Percentiles rank a stretch among this genome's conserved stretches.
phyloP scores from a whole-genome alignment of 2,329 filamentous ascomycete species.

The Clonostachys byssicola region DNA sequence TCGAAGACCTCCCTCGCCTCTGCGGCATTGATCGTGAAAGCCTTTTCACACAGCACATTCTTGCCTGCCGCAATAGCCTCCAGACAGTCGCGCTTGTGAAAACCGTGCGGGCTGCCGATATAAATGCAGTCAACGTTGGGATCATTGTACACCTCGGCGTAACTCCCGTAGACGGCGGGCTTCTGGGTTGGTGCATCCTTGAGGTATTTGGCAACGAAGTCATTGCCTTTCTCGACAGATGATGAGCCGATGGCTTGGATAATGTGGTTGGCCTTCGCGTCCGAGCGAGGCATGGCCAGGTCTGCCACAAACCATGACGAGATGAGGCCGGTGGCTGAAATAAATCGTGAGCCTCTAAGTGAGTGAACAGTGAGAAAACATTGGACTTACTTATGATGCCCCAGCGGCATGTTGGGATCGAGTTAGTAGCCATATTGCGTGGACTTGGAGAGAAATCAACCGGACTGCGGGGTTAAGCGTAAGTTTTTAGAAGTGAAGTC shows the following conservation, averaged over 20 bases:
- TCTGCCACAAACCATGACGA: constrained; percentile 39
- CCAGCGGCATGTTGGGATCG: constrained; percentile 21
- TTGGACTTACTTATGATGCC: constrained; percentile 20
- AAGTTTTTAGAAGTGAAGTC: too few relatives aligned
- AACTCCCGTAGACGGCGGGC: constrained; percentile 30
- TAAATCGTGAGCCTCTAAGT: too few relatives aligned
- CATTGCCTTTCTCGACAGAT: constrained; percentile 24
- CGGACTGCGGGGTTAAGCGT: too few relatives aligned
- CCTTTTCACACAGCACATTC: constrained; percentile 39
- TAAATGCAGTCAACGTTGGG: constrained; percentile 37
- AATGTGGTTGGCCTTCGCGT: constrained; percentile 29
- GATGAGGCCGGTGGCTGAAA: constrained; percentile 28
- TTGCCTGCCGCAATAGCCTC: constrained; percentile 36
- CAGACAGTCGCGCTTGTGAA: constrained; percentile 36
- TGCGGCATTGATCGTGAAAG: constrained; percentile 31
- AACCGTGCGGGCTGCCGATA: constrained; percentile 37
- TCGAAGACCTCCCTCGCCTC: constrained; percentile 32
- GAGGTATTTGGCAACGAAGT: not conserved
- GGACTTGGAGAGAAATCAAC: too few relatives aligned
- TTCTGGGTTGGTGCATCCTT: not conserved
- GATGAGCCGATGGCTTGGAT: constrained; percentile 37
- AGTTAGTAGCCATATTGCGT: not conserved
- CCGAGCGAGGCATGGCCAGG: constrained; percentile 25
- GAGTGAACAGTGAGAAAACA: not conserved
- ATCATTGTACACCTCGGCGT: constrained; percentile 32